A percentile compares a stretch with the other conserved stretches of the same genome.
Evolutionary conservation across 164 flowering plant species (phyloP).

Genomic region (Tetrastigma voinierianum): DNA sequence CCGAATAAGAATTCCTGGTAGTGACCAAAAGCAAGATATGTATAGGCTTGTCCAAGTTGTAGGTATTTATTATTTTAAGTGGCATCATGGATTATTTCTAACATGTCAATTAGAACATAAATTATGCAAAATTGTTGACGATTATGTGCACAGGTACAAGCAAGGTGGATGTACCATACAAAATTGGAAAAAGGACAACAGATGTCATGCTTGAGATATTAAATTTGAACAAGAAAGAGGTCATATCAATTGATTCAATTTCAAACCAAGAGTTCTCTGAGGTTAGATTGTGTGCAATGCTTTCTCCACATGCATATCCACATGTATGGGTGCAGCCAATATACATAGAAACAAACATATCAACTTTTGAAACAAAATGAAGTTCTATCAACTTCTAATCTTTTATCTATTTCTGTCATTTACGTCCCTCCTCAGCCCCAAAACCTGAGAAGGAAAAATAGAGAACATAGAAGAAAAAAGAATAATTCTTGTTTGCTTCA

Average conservation of each 20-base stretch:
- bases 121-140: neutral
- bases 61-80: constrained; percentile 40
- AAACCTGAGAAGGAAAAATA: neutral
- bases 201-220: constrained; percentile 37
- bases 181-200: constrained; percentile 30
- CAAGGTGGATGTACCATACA: constrained; percentile 34
- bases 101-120: neutral
- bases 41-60: constrained; percentile 92
- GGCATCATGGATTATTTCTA: no score
- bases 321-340: no score
- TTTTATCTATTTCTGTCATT: neutral
- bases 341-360: no score
- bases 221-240: constrained; percentile 42
- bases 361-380: no score
- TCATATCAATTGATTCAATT: constrained; percentile 34
- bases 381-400: neutral
- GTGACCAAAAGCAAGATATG: constrained; percentile 73
- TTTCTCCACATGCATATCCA: no score
- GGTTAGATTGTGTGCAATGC: constrained; percentile 19
- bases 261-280: constrained; percentile 50
- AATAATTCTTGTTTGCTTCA: neutral
- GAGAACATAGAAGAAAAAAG: neutral
- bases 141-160: constrained; percentile 32
- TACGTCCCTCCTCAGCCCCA: neutral
- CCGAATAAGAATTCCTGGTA: constrained; percentile 69